Percentiles rank a stretch among this genome's conserved stretches.
Evolutionary conservation across 2,329 filamentous ascomycete genomes (phyloP).

Genomic region (Cercospora sojina): DNA sequence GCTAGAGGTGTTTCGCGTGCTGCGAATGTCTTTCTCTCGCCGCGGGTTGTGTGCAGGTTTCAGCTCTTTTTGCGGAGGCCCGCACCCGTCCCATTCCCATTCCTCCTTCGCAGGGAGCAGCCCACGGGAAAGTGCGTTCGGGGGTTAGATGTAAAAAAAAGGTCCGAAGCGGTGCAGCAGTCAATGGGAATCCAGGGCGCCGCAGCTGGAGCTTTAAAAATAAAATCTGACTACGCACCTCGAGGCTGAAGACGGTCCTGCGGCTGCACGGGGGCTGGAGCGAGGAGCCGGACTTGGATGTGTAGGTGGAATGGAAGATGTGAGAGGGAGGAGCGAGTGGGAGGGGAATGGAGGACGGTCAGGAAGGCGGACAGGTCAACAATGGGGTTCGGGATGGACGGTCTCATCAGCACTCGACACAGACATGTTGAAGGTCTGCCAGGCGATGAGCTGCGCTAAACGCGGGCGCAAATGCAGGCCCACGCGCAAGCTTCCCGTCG

Average conservation of each 20-base stretch:
- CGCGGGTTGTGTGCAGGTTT: background rate
- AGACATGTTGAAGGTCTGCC: constrained; percentile 14
- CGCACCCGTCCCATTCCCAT: background rate
- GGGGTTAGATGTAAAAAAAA: background rate
- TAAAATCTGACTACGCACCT: constrained; percentile 17
- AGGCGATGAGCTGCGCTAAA: constrained; percentile 1
- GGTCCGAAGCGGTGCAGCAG: background rate
- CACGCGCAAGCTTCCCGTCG: constrained; percentile 20
- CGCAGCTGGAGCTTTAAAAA: background rate
- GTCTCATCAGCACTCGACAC: background rate
- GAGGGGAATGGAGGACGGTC: background rate
- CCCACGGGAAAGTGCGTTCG: background rate
- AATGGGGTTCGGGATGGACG: constrained; percentile 12
- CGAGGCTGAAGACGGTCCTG: constrained; percentile 9
- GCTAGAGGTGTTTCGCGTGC: background rate
- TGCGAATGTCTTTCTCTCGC: background rate
- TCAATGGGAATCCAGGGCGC: background rate
- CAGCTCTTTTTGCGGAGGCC: background rate
- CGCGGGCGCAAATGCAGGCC: constrained; percentile 16
- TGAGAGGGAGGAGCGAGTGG: constrained; percentile 2
- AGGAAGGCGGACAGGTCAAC: background rate
- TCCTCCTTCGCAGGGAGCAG: background rate
- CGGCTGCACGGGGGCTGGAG: background rate
- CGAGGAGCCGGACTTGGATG: background rate
- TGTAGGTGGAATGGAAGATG: background rate